Conservation (phyloP, 768 basidiomycete species). For the Grammothele lineata region DNA sequence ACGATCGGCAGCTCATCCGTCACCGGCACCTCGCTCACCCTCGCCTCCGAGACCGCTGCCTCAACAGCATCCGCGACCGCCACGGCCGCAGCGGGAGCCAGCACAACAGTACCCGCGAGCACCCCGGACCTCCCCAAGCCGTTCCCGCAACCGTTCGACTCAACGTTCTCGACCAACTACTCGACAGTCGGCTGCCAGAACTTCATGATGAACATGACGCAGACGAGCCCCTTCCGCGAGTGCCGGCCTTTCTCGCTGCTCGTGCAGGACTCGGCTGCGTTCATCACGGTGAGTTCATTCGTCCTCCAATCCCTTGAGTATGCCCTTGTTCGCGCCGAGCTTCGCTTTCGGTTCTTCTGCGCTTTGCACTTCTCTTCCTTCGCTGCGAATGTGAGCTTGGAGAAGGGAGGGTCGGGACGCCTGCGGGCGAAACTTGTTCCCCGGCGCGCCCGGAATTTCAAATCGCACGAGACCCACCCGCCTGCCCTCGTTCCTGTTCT, state of each 20-base stretch:
- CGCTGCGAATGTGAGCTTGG: no score
- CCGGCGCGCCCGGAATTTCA: no score
- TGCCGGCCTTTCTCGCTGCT: conserved; percentile 77
- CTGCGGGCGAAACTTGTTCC: no score
- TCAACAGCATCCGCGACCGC: no score
- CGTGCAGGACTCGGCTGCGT: conserved; percentile 47
- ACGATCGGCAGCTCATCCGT: background rate
- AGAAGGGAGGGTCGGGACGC: no score
- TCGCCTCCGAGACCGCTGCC: conserved; percentile 1
- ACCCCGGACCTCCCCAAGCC: conserved; percentile 62
- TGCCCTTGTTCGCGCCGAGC: background rate
- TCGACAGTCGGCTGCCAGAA: conserved; percentile 57
- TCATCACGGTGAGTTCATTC: conserved; percentile 45
- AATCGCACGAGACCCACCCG: no score
- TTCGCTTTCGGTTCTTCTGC: background rate
- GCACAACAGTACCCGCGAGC: conserved; percentile 35
- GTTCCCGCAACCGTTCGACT: conserved; percentile 74
- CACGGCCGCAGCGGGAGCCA: conserved; percentile 4
- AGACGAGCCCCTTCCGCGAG: conserved; percentile 51
- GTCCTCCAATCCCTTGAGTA: conserved; percentile 3
- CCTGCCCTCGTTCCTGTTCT: no score
- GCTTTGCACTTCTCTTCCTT: no score
- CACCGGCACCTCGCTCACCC: conserved; percentile 4
- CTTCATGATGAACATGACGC: conserved; percentile 78
- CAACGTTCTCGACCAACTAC: conserved; percentile 59